Evolutionary conservation across 352 stramenopile genomes (phyloP).

Genomic region (Pythium plurisporium): DNA sequence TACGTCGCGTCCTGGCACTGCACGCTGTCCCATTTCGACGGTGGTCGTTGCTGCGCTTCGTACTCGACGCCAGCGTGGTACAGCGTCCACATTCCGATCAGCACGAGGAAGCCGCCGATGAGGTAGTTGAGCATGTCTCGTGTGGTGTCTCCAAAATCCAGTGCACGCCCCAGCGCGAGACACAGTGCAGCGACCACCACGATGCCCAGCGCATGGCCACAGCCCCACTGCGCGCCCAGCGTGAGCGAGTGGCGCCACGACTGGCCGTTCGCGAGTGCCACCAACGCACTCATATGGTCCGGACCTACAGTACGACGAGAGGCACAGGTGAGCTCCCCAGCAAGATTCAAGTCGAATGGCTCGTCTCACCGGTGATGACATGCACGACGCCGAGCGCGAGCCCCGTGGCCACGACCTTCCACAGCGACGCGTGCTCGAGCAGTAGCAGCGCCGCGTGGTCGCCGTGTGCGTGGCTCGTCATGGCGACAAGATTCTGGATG

Average conservation of each 20-base stretch:
- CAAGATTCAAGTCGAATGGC: too few relatives aligned
- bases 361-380: slow-evolving; percentile 58
- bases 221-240: slow-evolving; percentile 85
- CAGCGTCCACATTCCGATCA: slow-evolving; percentile 52
- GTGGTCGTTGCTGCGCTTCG: slow-evolving; percentile 22
- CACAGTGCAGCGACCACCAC: slow-evolving; percentile 48
- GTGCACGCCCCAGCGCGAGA: slow-evolving; percentile 41
- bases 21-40: slow-evolving; percentile 47
- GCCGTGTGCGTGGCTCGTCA: too few relatives aligned
- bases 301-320: too few relatives aligned
- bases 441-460: not conserved
- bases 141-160: slow-evolving; percentile 26
- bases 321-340: too few relatives aligned
- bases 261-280: slow-evolving; percentile 72
- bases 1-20: slow-evolving; percentile 58
- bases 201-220: slow-evolving; percentile 86
- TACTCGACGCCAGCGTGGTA: slow-evolving; percentile 35
- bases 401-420: slow-evolving; percentile 30
- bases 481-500: too few relatives aligned
- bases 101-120: slow-evolving; percentile 55
- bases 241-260: slow-evolving; percentile 59
- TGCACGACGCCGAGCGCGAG: slow-evolving; percentile 48
- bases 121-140: slow-evolving; percentile 56
- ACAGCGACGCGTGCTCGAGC: slow-evolving; percentile 28
- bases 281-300: slow-evolving; percentile 86